Evolutionary conservation across 148 eudicot genomes (phyloP).

Genomic region (Gaultheria prostrata): DNA sequence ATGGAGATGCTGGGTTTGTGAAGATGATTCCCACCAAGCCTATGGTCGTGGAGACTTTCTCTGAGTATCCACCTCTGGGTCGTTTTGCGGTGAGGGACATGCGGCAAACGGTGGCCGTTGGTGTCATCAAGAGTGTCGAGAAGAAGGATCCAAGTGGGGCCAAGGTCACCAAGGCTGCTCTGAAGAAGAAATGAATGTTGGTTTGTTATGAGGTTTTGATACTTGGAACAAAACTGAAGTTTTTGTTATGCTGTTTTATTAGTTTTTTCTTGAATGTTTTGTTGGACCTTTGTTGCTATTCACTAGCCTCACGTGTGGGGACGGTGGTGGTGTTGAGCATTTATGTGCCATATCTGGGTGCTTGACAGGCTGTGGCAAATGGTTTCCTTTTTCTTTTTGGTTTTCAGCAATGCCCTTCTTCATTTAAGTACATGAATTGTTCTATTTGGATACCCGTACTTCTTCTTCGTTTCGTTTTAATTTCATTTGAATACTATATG

Average conservation of each 20-base stretch:
- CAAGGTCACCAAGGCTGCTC: slow-evolving; percentile 24
- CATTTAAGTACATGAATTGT: background rate
- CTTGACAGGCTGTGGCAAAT: background rate
- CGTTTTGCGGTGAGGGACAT: slow-evolving; percentile 38
- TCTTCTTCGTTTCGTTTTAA: background rate
- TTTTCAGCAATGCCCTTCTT: background rate
- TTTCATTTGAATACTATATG: background rate
- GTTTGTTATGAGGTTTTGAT: background rate
- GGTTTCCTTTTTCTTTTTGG: background rate
- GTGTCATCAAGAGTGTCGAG: slow-evolving; percentile 25
- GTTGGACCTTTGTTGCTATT: background rate
- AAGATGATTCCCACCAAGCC: slow-evolving; percentile 38
- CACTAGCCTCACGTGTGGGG: slow-evolving; percentile 1
- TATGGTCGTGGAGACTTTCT: slow-evolving; percentile 39
- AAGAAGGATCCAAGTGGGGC: slow-evolving; percentile 22
- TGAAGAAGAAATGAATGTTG: slow-evolving; percentile 14
- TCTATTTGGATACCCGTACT: too few species aligned
- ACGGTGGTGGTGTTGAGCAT: slow-evolving; percentile 10
- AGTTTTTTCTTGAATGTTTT: background rate
- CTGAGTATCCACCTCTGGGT: slow-evolving; percentile 31
- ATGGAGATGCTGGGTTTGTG: slow-evolving; percentile 32
- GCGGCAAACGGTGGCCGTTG: slow-evolving; percentile 38
- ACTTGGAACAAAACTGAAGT: background rate
- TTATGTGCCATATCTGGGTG: slow-evolving; percentile 10
- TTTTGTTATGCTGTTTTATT: background rate